Evolutionary conservation across 345 rosid species (phyloP).

Genomic region (Eucalyptus albens): DNA sequence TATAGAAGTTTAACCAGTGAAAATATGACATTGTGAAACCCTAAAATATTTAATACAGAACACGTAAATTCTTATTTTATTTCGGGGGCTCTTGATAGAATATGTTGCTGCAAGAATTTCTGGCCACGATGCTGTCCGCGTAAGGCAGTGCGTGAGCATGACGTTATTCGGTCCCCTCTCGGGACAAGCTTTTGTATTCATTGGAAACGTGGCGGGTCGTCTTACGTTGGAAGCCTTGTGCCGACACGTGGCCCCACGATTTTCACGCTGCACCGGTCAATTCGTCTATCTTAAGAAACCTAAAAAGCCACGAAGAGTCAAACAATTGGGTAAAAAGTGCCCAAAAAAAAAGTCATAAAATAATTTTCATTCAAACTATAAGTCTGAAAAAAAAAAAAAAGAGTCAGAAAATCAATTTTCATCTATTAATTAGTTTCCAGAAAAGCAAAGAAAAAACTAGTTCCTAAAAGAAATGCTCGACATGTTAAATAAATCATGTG

Average conservation of each 20-base stretch:
- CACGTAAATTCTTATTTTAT: background rate
- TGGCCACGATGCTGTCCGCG: background rate
- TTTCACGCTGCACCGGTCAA: background rate
- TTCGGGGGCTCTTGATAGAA: background rate
- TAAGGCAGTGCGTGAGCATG: background rate
- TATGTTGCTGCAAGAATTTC: background rate
- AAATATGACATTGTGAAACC: background rate
- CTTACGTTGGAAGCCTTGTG: background rate
- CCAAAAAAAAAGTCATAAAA: too few relatives aligned
- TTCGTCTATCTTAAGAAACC: background rate
- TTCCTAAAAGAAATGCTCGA: background rate
- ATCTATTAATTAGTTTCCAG: background rate
- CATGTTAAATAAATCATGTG: background rate
- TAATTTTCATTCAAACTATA: background rate
- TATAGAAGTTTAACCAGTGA: background rate
- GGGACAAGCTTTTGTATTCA: background rate
- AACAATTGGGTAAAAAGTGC: background rate
- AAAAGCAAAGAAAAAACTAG: background rate
- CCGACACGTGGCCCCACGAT: background rate
- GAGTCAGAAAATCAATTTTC: background rate
- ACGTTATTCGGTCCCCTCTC: background rate
- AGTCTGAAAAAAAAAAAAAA: too few relatives aligned
- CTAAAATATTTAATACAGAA: background rate
- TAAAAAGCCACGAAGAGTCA: background rate
- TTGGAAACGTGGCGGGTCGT: background rate